Evolutionary conservation across 75 land plant genomes (phyloP).

Genomic region (Isoetes taiwanensis): DNA sequence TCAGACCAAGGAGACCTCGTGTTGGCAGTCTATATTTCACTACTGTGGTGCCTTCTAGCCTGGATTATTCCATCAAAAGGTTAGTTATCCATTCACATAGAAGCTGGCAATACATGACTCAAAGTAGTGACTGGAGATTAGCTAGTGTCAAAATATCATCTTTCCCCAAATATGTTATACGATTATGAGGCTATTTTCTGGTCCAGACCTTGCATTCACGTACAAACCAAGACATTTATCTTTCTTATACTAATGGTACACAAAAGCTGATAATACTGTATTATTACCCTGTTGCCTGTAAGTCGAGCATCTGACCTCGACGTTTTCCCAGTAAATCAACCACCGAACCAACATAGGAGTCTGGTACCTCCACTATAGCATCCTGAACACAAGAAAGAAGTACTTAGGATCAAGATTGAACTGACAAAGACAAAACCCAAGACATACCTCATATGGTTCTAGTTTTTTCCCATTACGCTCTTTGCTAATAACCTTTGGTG

Average conservation of each 20-base stretch:
- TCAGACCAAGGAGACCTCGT: constrained; percentile 79
- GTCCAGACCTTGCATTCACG: no score
- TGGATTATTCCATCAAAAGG: constrained; percentile 11
- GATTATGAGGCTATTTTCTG: no score
- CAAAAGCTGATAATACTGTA: not conserved
- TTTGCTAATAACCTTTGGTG: constrained; percentile 89
- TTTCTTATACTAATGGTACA: not conserved
- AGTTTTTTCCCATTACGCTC: constrained; percentile 50
- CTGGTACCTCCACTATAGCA: constrained; percentile 95
- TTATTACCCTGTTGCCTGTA: constrained; percentile 62
- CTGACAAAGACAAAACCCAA: not conserved
- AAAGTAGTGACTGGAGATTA: no score
- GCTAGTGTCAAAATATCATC: no score
- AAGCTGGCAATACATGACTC: no score
- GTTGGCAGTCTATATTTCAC: constrained; percentile 92
- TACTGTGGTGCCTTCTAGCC: constrained; percentile 58
- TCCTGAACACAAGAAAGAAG: constrained; percentile 33
- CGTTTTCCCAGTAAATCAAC: constrained; percentile 95
- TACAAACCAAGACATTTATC: not conserved
- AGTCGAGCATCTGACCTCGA: constrained; percentile 90
- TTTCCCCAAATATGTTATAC: no score
- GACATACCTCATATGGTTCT: constrained; percentile 87
- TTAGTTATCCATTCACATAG: no score
- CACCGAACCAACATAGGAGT: constrained; percentile 76
- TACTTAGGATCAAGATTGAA: not conserved